Evolutionary conservation across 2,329 filamentous ascomycete species (phyloP).

Genomic region (Cryphonectria nitschkei): DNA sequence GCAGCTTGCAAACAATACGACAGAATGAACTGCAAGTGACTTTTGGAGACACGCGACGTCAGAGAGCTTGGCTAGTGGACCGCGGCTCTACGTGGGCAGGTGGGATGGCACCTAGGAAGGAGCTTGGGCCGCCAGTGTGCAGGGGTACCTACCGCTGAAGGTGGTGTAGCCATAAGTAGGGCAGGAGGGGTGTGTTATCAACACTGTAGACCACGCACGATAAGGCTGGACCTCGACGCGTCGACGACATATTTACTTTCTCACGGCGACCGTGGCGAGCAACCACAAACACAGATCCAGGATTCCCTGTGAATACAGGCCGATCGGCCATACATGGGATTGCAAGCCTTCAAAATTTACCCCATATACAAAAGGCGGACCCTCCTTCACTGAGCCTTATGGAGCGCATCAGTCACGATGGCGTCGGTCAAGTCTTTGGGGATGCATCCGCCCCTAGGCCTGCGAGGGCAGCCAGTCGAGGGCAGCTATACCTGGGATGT

Average conservation of each 20-base stretch:
- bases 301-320: not conserved
- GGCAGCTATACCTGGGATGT: conserved; percentile 74
- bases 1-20: conserved; percentile 4
- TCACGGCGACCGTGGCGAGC: not conserved
- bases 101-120: not conserved
- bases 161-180: not conserved
- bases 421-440: conserved; percentile 89
- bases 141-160: not conserved
- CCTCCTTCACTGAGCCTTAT: conserved; percentile 28
- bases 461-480: conserved; percentile 23
- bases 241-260: conserved; percentile 12
- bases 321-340: not conserved
- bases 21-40: conserved; percentile 3
- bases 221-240: conserved; percentile 10
- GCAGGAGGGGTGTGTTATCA: conserved; percentile 11
- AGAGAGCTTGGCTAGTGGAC: conserved; percentile 21
- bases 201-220: not conserved
- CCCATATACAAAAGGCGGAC: not conserved
- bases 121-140: conserved; percentile 6
- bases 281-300: not conserved
- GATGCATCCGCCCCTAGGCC: conserved; percentile 72
- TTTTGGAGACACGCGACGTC: conserved; percentile 19
- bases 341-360: not conserved
- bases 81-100: conserved; percentile 7
- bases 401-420: conserved; percentile 59